Evolutionary conservation across 225 moss, liverwort and hornwort genomes (phyloP).

Genomic region (Asterella californica): DNA sequence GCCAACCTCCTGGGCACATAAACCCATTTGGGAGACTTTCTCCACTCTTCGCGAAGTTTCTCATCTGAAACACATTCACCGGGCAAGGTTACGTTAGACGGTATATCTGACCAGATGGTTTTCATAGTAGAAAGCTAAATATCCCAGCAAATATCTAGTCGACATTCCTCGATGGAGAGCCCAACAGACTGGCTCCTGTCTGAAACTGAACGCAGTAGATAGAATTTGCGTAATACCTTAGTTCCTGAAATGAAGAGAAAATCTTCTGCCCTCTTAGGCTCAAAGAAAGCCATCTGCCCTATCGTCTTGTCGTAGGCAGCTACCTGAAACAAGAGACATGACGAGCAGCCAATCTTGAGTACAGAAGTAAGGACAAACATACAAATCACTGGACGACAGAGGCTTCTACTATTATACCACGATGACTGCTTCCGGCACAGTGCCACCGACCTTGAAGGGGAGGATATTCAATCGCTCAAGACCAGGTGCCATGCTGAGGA

Average conservation of each 20-base stretch:
- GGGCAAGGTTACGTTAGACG: not conserved
- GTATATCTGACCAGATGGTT: not conserved
- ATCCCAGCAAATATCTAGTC: not conserved
- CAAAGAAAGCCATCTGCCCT: slow-evolving; percentile 91
- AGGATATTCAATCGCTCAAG: slow-evolving; percentile 81
- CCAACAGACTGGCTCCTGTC: not conserved
- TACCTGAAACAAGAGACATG: slow-evolving; percentile 48
- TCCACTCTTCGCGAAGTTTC: slow-evolving; percentile 75
- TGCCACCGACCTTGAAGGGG: slow-evolving; percentile 71
- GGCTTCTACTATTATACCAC: too few relatives aligned
- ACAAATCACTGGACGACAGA: not conserved
- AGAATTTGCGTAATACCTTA: slow-evolving; percentile 46
- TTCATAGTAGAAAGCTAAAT: too few relatives aligned
- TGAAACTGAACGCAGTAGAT: not conserved
- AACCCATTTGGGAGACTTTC: slow-evolving; percentile 82
- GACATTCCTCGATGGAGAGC: not conserved
- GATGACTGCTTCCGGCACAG: not conserved
- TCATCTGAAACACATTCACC: slow-evolving; percentile 56
- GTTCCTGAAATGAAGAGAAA: slow-evolving; percentile 98
- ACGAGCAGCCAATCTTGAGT: not conserved
- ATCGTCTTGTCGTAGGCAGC: slow-evolving; percentile 92
- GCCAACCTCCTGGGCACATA: slow-evolving; percentile 95
- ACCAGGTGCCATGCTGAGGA: slow-evolving; percentile 87
- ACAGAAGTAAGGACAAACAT: not conserved
- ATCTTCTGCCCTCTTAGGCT: slow-evolving; percentile 73